Conservation (phyloP, 352 stramenopile species). For the Phytophthora europaea region DNA sequence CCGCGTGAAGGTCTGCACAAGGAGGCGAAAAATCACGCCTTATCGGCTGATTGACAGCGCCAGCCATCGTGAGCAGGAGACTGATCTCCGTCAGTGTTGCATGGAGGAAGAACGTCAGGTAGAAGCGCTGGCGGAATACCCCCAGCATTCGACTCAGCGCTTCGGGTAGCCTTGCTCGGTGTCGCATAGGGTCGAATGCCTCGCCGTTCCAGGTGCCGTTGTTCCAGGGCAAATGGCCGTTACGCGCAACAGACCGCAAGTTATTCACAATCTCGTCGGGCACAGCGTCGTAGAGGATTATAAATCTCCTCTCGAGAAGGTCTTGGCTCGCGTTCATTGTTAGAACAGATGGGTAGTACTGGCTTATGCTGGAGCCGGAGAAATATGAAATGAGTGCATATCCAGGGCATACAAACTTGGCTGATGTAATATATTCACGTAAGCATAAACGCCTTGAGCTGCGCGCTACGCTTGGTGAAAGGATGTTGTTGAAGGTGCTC, state of each 20-base stretch:
- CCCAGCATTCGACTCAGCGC: not conserved
- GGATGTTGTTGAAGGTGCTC: too few species aligned
- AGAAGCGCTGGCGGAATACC: not conserved
- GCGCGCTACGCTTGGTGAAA: too few species aligned
- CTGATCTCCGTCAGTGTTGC: not conserved
- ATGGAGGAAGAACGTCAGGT: not conserved
- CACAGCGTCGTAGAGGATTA: not conserved
- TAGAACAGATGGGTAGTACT: too few species aligned
- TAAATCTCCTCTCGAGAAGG: not conserved
- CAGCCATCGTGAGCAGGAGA: not conserved
- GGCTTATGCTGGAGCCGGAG: too few species aligned
- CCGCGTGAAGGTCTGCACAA: not conserved
- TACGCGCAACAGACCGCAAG: not conserved
- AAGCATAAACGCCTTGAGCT: too few species aligned
- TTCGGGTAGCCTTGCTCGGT: not conserved
- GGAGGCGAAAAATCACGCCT: not conserved
- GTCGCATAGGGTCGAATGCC: not conserved
- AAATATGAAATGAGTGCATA: too few species aligned
- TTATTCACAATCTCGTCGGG: not conserved
- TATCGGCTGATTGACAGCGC: not conserved
- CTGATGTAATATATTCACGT: too few species aligned
- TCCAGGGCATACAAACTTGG: too few species aligned
- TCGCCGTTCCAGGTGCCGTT: not conserved
- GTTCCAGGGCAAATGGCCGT: not conserved
- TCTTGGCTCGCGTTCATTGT: not conserved